Conservation (phyloP, 1,284 basidiomycete species). For the Ganoderma lingzhi region DNA sequence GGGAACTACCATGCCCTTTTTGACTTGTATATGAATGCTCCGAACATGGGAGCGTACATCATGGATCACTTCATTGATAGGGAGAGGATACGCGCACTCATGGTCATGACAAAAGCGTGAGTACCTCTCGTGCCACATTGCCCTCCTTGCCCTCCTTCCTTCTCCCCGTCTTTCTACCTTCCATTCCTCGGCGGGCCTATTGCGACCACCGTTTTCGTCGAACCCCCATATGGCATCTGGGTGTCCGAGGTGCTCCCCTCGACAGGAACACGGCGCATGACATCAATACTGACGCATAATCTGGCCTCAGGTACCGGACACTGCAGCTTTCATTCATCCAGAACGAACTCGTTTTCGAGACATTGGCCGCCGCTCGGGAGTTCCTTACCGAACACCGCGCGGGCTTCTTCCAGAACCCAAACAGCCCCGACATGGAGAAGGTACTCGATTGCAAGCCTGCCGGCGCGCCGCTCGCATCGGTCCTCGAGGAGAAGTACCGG, state of each 20-base stretch:
- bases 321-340: slow-evolving; percentile 83
- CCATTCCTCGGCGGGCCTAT: slow-evolving; percentile 10
- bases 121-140: slow-evolving; percentile 43
- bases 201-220: background rate
- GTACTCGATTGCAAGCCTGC: slow-evolving; percentile 73
- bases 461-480: slow-evolving; percentile 58
- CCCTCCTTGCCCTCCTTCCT: slow-evolving; percentile 5
- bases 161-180: slow-evolving; percentile 10
- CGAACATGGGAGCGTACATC: slow-evolving; percentile 98
- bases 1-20: slow-evolving; percentile 97
- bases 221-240: background rate
- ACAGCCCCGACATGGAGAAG: slow-evolving; percentile 64
- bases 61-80: slow-evolving; percentile 99
- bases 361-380: slow-evolving; percentile 64
- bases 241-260: background rate
- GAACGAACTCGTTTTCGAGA: slow-evolving; percentile 87
- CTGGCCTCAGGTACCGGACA: slow-evolving; percentile 71
- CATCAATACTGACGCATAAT: slow-evolving; percentile 3
- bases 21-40: slow-evolving; percentile 83
- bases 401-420: slow-evolving; percentile 74
- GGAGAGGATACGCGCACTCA: slow-evolving; percentile 88
- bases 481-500: slow-evolving; percentile 79
- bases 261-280: background rate
- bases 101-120: slow-evolving; percentile 93
- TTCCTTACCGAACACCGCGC: slow-evolving; percentile 82